A percentile compares a stretch with the other conserved stretches of the same genome.
Evolutionary conservation across 2,329 filamentous ascomycete genomes (phyloP).

Genomic region (Calonectria henricotiae): DNA sequence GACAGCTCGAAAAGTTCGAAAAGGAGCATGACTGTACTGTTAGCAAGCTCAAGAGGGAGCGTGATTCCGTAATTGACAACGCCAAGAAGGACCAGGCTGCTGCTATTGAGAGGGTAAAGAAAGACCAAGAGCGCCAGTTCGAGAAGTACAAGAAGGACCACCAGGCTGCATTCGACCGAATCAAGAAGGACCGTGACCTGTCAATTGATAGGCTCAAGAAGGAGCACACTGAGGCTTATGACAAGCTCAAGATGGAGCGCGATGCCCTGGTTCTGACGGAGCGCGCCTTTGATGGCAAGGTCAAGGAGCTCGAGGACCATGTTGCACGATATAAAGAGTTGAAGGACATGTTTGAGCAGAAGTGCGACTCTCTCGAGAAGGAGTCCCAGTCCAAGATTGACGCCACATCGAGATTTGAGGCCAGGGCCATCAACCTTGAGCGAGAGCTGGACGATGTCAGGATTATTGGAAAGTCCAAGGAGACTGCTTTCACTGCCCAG

Average conservation of each 20-base stretch:
- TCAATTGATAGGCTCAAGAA: conserved; percentile 44
- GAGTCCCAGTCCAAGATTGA: conserved; percentile 39
- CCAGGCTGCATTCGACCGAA: conserved; percentile 36
- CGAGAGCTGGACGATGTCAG: conserved; percentile 49
- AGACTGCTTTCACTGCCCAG: conserved; percentile 50
- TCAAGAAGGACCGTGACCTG: conserved; percentile 47
- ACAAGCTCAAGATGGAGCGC: conserved; percentile 48
- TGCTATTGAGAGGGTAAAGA: conserved; percentile 45
- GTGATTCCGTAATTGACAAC: conserved; percentile 39
- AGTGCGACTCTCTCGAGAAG: conserved; percentile 52
- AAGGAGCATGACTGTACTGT: conserved; percentile 42
- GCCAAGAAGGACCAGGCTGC: conserved; percentile 40
- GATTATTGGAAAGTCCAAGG: conserved; percentile 49
- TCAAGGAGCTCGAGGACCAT: conserved; percentile 52
- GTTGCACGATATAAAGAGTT: conserved; percentile 49
- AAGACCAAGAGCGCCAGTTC: conserved; percentile 44
- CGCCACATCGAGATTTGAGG: conserved; percentile 44
- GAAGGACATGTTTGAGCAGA: conserved; percentile 49
- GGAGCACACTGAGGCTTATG: conserved; percentile 45
- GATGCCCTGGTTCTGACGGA: conserved; percentile 48
- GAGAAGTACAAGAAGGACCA: conserved; percentile 38
- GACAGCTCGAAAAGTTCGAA: conserved; percentile 41
- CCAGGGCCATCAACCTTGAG: conserved; percentile 51
- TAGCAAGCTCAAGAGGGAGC: conserved; percentile 37
- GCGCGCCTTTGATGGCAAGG: conserved; percentile 43